phyloP scores from a whole-genome alignment of 169 alveolate species.

The Miamiensis avidus region DNA sequence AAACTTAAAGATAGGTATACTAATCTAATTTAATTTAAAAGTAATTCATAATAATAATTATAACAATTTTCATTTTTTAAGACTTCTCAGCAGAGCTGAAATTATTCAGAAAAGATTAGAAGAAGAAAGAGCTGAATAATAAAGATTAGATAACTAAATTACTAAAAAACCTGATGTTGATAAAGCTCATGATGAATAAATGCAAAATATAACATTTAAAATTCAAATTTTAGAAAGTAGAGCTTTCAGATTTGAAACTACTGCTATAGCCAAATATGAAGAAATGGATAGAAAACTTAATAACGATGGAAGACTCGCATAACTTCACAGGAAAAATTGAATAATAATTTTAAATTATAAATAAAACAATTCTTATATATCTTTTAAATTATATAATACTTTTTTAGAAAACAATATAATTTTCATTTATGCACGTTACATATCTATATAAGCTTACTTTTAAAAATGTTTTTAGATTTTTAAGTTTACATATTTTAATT shows the following conservation, averaged over 20 bases:
- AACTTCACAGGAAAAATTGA: constrained; percentile 31
- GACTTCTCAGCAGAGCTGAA: constrained; percentile 80
- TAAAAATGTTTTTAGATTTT: no score
- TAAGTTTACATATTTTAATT: no score
- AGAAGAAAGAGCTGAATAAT: constrained; percentile 65
- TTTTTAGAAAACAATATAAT: no score
- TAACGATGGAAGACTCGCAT: constrained; percentile 59
- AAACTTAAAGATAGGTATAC: constrained; percentile 60
- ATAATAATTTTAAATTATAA: no score
- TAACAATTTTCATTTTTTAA: neutral
- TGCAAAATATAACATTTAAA: constrained; percentile 56
- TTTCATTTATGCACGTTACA: no score
- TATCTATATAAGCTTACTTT: no score
- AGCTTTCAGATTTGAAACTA: constrained; percentile 65
- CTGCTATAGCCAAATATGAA: constrained; percentile 61
- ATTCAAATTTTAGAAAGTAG: constrained; percentile 69
- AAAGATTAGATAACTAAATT: constrained; percentile 39
- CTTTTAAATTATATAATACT: no score
- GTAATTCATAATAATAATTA: no score
- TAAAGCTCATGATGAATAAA: constrained; percentile 43
- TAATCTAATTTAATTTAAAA: neutral
- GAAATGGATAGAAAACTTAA: constrained; percentile 65
- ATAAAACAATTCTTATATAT: no score
- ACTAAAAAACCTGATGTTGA: constrained; percentile 56
- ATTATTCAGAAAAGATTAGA: constrained; percentile 80